Conservation (phyloP, 2,329 filamentous ascomycete genomes). For the Neocatenulostroma microsporum region DNA sequence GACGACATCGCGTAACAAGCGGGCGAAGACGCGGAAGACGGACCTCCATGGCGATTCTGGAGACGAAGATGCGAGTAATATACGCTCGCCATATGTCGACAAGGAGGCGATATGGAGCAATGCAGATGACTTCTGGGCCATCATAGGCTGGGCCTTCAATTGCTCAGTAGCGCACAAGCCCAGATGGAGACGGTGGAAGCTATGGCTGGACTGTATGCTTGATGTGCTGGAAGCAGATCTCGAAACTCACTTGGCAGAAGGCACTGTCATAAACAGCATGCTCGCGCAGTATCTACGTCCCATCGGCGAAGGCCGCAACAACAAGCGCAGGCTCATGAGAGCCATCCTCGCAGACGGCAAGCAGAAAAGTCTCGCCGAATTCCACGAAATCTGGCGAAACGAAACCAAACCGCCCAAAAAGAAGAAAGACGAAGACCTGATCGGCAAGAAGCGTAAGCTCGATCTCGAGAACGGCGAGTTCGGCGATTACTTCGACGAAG, state of each 20-base stretch:
- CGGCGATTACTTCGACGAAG: conserved; percentile 28
- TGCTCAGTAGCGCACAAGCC: conserved; percentile 66
- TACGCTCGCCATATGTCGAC: conserved; percentile 55
- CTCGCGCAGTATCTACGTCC: conserved; percentile 52
- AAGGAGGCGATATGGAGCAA: conserved; percentile 61
- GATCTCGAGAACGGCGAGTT: conserved; percentile 48
- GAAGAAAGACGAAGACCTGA: conserved; percentile 45
- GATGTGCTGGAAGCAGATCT: conserved; percentile 69
- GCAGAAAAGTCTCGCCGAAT: conserved; percentile 46
- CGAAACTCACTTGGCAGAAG: conserved; percentile 42
- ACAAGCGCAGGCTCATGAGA: conserved; percentile 50
- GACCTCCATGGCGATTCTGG: conserved; percentile 12
- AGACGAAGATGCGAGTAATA: conserved; percentile 31
- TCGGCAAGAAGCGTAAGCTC: conserved; percentile 45
- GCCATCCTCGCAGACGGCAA: conserved; percentile 61
- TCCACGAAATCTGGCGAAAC: conserved; percentile 59
- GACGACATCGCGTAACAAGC: conserved; percentile 10
- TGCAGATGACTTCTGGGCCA: conserved; percentile 83
- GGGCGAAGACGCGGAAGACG: conserved; percentile 22
- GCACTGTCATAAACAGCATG: conserved; percentile 46
- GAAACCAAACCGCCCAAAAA: conserved; percentile 49
- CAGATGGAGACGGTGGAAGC: conserved; percentile 73
- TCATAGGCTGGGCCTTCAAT: conserved; percentile 87
- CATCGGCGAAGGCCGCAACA: conserved; percentile 29
- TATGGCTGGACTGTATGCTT: conserved; percentile 72